A percentile compares a stretch with the other conserved stretches of the same genome.
Evolutionary conservation across 1,139 yeast species (phyloP).

Genomic region (Blastobotrys proliferans): DNA sequence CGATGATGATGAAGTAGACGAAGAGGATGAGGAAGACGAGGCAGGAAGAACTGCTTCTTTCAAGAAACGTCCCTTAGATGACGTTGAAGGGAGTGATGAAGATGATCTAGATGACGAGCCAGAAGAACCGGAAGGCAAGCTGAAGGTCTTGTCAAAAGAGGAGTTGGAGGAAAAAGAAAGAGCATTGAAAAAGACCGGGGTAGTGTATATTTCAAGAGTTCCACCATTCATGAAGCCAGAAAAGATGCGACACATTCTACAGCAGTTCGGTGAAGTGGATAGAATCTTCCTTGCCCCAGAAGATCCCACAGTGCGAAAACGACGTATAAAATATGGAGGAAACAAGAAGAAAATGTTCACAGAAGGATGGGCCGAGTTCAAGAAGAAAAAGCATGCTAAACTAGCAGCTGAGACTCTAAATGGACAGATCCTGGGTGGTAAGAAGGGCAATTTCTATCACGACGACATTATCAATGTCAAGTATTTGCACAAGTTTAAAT

Average conservation of each 20-base stretch:
- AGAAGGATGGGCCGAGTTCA: constrained; percentile 98
- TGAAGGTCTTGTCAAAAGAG: constrained; percentile 31
- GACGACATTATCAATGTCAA: constrained; percentile 92
- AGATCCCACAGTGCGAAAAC: constrained; percentile 57
- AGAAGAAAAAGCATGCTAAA: constrained; percentile 80
- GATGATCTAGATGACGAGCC: constrained; percentile 15
- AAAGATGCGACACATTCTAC: constrained; percentile 73
- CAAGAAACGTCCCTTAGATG: constrained; percentile 8
- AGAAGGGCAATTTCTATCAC: constrained; percentile 84
- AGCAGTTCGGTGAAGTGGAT: constrained; percentile 81
- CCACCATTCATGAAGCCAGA: constrained; percentile 98
- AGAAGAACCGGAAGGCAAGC: constrained; percentile 16
- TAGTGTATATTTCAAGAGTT: constrained; percentile 78
- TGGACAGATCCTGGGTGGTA: constrained; percentile 88
- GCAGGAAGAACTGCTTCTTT: constrained; percentile 7
- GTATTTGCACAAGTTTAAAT: constrained; percentile 85
- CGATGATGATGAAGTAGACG: constrained; percentile 14
- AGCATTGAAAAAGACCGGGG: constrained; percentile 72
- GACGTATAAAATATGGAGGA: constrained; percentile 85
- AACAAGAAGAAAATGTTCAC: constrained; percentile 82
- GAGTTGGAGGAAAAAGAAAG: constrained; percentile 32
- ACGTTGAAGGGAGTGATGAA: constrained; percentile 12
- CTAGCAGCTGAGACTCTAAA: constrained; percentile 81
- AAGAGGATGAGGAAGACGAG: constrained; percentile 17
- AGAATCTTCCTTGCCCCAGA: constrained; percentile 87